Base-by-base conservation (phyloP, 2,329 filamentous ascomycete species). In the Claviceps humidiphila region DNA sequence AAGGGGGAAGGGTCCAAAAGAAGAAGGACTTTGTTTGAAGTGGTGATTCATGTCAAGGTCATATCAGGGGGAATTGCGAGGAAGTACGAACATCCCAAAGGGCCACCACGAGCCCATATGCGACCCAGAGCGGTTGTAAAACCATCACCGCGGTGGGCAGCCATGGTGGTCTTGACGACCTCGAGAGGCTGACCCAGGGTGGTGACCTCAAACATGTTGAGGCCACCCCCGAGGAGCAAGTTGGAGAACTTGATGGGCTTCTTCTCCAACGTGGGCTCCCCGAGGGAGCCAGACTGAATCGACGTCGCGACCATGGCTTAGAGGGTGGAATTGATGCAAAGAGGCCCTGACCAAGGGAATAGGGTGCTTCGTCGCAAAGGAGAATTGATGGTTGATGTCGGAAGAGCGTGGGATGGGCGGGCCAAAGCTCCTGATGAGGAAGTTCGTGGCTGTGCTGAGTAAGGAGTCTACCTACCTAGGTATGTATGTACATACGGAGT, bases 191-290 rank as follows among this genome's bases (percentile, higher is more conserved):
- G 78, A 60, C 74, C 74, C 59, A 78, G 70, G 54, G 77, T 78
- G 58, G 76, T 80, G 67, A 85, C 77, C 82, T 96, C 90, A 71
- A 96, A 96, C 81, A 96, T 76, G 79, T 95, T 96, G 74, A 96
- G 81, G 63, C 89, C 88, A 67, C 88, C 87, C 66, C 90, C 90
- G 64, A 96, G 82, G 66, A 98, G 77, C 80, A 98, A 73, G 76
- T 98, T 98, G 77, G 89, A 95, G 80, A 97, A 97, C 82, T 96
- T 97, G 81, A 98, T 81, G 60, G 93, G 93, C 82, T 97, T 97
- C 87, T 97, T 97, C 85, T 96, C 90, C 69, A 94, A 75, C 71
- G 70, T 74, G n/a, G 52, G 47, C 59, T 71, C 71, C 62, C 68
- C 64, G 58, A 70, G 61, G 67, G 69, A 74, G 70, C 68, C 74